These are phyloP conservation scores for Cladosporium sp. DNA, from an alignment of 2,329 filamentous ascomycete species.

Conservation along the genomic window DNA sequence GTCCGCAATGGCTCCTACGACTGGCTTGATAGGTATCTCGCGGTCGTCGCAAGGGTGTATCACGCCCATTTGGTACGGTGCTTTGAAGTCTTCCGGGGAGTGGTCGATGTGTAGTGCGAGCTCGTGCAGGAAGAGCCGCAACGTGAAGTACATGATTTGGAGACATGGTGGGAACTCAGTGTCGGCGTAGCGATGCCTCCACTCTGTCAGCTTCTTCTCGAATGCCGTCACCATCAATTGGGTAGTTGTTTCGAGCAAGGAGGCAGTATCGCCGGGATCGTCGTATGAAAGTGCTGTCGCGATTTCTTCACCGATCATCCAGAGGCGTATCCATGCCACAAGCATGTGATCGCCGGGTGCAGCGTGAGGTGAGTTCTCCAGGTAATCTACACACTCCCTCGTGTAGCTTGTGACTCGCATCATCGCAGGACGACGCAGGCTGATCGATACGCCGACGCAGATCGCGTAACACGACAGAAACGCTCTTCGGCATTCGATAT, in stretches of 20 bases:
- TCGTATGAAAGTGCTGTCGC: slow-evolving; percentile 67
- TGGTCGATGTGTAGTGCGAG: slow-evolving; percentile 68
- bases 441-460: slow-evolving; percentile 61
- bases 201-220: slow-evolving; percentile 64
- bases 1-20: slow-evolving; percentile 67
- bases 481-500: slow-evolving; percentile 57
- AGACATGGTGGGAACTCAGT: slow-evolving; percentile 48
- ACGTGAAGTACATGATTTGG: slow-evolving; percentile 62
- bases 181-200: slow-evolving; percentile 54
- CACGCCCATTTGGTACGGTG: slow-evolving; percentile 49
- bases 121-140: slow-evolving; percentile 75
- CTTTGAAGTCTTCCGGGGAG: slow-evolving; percentile 53
- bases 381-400: slow-evolving; percentile 58
- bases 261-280: slow-evolving; percentile 55
- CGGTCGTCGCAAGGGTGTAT: slow-evolving; percentile 44
- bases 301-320: slow-evolving; percentile 68
- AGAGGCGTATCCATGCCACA: slow-evolving; percentile 60
- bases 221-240: slow-evolving; percentile 66
- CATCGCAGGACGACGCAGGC: slow-evolving; percentile 61
- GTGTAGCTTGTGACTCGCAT: slow-evolving; percentile 63
- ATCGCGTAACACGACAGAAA: slow-evolving; percentile 63
- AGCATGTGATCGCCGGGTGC: slow-evolving; percentile 59
- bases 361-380: slow-evolving; percentile 57
- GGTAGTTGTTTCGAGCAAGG: slow-evolving; percentile 62
- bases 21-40: slow-evolving; percentile 51